Conservation (phyloP, 2,329 filamentous ascomycete genomes). For the Alternaria brassicicola region DNA sequence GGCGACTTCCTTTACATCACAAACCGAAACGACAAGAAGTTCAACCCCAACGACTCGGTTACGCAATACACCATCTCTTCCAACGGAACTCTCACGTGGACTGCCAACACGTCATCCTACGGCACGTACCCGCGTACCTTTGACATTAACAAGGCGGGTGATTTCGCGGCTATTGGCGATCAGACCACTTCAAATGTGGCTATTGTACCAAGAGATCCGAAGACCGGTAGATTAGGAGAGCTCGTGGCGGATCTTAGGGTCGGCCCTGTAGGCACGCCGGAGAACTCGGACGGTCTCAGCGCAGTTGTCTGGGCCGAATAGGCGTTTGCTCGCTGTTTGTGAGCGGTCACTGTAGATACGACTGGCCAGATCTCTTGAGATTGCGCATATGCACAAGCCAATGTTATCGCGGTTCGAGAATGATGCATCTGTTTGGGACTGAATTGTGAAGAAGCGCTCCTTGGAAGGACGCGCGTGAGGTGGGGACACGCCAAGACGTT, state of each 20-base stretch:
- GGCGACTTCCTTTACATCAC: slow-evolving; percentile 44
- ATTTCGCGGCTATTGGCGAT: slow-evolving; percentile 40
- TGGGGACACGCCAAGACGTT: slow-evolving; percentile 14
- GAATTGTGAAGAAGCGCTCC: neutral
- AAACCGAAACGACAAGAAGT: slow-evolving; percentile 48
- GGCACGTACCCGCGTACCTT: slow-evolving; percentile 47
- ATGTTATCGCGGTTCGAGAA: neutral
- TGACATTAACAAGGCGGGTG: slow-evolving; percentile 42
- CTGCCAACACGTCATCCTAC: slow-evolving; percentile 38
- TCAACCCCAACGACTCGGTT: slow-evolving; percentile 42
- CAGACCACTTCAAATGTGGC: slow-evolving; percentile 43
- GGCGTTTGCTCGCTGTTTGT: neutral
- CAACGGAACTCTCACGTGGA: slow-evolving; percentile 36
- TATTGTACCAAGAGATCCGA: slow-evolving; percentile 36
- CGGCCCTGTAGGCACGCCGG: slow-evolving; percentile 31
- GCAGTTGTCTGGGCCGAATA: slow-evolving; percentile 46
- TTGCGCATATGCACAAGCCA: neutral
- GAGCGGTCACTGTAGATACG: neutral
- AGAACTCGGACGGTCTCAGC: slow-evolving; percentile 43
- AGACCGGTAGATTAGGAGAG: slow-evolving; percentile 36
- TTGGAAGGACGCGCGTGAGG: neutral
- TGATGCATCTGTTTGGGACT: neutral
- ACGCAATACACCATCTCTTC: slow-evolving; percentile 42
- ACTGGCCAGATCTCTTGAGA: neutral
- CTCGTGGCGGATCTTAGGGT: slow-evolving; percentile 36